Percentiles rank a stretch among this genome's conserved stretches.
phyloP scores from a whole-genome alignment of 306 rosid species.

The Geum urbanum region DNA sequence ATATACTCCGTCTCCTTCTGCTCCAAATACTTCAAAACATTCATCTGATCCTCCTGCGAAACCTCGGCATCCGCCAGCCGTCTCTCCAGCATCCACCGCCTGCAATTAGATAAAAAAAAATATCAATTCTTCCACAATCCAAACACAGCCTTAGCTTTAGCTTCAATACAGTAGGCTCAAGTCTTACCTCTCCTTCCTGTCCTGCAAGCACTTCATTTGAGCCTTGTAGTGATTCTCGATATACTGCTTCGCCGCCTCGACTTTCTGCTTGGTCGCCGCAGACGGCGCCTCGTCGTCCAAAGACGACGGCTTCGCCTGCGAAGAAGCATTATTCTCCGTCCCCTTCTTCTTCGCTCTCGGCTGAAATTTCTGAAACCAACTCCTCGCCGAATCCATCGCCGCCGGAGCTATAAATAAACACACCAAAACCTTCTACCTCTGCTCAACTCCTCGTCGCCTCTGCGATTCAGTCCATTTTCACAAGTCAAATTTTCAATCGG shows the following conservation, averaged over 20 bases:
- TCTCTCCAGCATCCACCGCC: slow-evolving; percentile 72
- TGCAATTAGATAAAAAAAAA: slow-evolving; percentile 24
- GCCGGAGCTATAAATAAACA: neutral
- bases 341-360: slow-evolving; percentile 32
- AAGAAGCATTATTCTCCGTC: slow-evolving; percentile 13
- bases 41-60: slow-evolving; percentile 74
- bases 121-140: neutral
- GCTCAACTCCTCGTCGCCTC: slow-evolving; percentile 21
- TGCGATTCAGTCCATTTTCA: neutral
- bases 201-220: slow-evolving; percentile 77
- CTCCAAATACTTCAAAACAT: slow-evolving; percentile 68
- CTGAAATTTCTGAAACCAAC: slow-evolving; percentile 55
- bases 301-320: slow-evolving; percentile 19
- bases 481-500: slow-evolving; percentile 11
- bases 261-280: slow-evolving; percentile 57
- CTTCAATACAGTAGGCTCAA: neutral
- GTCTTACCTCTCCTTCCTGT: slow-evolving; percentile 74
- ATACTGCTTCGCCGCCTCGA: slow-evolving; percentile 81
- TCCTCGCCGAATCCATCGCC: slow-evolving; percentile 52
- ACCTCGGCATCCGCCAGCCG: slow-evolving; percentile 92
- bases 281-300: slow-evolving; percentile 47
- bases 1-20: slow-evolving; percentile 82
- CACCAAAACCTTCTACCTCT: neutral
- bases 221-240: slow-evolving; percentile 80
- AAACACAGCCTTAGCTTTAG: slow-evolving; percentile 4